phyloP scores from a whole-genome alignment of 1,139 yeast species.

The Protomyces inundatus region DNA sequence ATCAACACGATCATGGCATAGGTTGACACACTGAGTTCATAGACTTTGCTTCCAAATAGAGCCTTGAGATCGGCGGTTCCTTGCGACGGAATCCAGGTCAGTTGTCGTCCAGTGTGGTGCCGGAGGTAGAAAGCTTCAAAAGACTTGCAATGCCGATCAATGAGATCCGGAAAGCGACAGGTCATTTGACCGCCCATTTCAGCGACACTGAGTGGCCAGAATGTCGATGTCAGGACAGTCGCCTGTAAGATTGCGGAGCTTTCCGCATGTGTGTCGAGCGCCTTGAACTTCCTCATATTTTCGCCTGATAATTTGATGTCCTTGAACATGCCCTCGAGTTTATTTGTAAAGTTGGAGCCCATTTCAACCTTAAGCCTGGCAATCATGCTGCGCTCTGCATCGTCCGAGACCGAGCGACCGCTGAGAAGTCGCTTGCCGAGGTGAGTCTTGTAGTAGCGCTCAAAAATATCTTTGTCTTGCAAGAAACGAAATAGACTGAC shows the following conservation, averaged over 20 bases:
- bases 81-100: constrained; percentile 83
- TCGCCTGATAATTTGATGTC: constrained; percentile 70
- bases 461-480: constrained; percentile 82
- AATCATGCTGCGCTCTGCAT: constrained; percentile 66
- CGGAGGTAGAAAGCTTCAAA: constrained; percentile 53
- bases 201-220: constrained; percentile 58
- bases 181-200: constrained; percentile 37
- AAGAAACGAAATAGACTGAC: constrained; percentile 56
- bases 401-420: constrained; percentile 48
- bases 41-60: constrained; percentile 60
- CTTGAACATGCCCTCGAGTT: constrained; percentile 79
- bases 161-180: constrained; percentile 51
- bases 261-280: constrained; percentile 19
- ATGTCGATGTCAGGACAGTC: constrained; percentile 50
- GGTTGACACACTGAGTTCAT: constrained; percentile 76
- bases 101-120: constrained; percentile 64
- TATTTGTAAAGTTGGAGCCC: constrained; percentile 74
- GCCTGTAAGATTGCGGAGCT: constrained; percentile 26
- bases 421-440: constrained; percentile 72
- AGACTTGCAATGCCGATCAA: constrained; percentile 43
- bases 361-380: constrained; percentile 68
- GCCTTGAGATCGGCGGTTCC: constrained; percentile 48
- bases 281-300: constrained; percentile 51
- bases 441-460: constrained; percentile 78
- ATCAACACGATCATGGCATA: constrained; percentile 72